Percentiles rank a stretch among this genome's conserved stretches.
Evolutionary conservation across 2,329 filamentous ascomycete genomes (phyloP).

Genomic region (Sarocladium kiliense): DNA sequence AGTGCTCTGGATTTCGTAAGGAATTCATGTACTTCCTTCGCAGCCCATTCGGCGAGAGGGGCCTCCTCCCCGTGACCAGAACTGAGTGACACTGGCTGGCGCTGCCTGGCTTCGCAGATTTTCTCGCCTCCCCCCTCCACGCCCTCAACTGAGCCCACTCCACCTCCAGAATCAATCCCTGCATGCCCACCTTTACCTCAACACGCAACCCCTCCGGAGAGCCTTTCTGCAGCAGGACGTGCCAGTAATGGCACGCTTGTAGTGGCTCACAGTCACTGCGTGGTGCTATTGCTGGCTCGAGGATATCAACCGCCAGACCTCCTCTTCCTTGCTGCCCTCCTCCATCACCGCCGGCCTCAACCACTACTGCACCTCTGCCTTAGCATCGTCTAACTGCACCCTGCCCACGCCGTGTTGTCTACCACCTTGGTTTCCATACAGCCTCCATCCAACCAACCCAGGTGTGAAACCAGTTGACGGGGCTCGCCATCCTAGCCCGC

Average conservation of each 20-base stretch:
- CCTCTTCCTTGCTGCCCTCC: too few relatives aligned
- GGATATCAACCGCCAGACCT: too few relatives aligned
- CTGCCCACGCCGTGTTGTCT: not conserved
- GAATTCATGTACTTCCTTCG: not conserved
- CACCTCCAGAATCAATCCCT: not conserved
- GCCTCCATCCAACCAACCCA: not conserved
- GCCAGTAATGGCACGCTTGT: too few relatives aligned
- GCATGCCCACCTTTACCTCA: not conserved
- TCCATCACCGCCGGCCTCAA: not conserved
- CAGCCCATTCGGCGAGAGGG: not conserved
- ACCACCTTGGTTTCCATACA: too few relatives aligned
- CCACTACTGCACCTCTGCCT: constrained; percentile 4
- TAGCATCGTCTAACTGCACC: not conserved
- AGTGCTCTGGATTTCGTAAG: not conserved
- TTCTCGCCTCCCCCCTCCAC: not conserved
- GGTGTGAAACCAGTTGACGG: constrained; percentile 7
- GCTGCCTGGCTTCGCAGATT: not conserved
- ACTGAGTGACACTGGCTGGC: not conserved
- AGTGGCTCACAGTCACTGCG: too few relatives aligned
- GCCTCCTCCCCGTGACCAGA: not conserved
- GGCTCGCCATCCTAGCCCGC: constrained; percentile 6
- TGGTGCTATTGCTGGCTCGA: too few relatives aligned
- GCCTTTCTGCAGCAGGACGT: not conserved
- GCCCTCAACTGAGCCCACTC: not conserved
- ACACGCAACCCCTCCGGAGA: not conserved